These are phyloP conservation scores for Jamesozyma gamospora DNA, from an alignment of 805 yeast genomes.

Conservation along the genomic window DNA sequence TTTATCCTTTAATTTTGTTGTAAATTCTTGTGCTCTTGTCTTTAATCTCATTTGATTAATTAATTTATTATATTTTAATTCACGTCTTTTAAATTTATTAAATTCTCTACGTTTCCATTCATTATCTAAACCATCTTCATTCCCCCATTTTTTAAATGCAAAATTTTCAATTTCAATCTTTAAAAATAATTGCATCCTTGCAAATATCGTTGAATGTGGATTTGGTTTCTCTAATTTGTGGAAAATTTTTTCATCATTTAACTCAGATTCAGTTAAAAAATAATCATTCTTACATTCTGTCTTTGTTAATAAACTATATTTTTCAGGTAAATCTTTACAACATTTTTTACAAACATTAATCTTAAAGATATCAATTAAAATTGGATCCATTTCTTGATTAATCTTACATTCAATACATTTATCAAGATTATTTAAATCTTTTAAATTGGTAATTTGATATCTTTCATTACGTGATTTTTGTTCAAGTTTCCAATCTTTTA, in stretches of 20 bases:
- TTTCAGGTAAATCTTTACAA: slow-evolving; percentile 64
- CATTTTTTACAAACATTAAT: slow-evolving; percentile 76
- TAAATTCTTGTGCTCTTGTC: slow-evolving; percentile 85
- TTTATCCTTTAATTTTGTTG: slow-evolving; percentile 55
- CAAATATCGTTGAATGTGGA: slow-evolving; percentile 83
- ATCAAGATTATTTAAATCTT: slow-evolving; percentile 64
- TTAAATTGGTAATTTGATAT: slow-evolving; percentile 61
- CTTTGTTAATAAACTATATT: slow-evolving; percentile 82
- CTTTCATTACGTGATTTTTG: slow-evolving; percentile 44
- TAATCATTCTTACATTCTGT: slow-evolving; percentile 94
- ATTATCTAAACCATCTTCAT: slow-evolving; percentile 75
- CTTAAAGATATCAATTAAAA: slow-evolving; percentile 56
- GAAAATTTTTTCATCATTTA: slow-evolving; percentile 56
- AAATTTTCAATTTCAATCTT: slow-evolving; percentile 88
- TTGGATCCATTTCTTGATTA: slow-evolving; percentile 63
- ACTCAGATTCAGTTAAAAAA: slow-evolving; percentile 85
- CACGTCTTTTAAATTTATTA: slow-evolving; percentile 60
- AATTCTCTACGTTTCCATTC: slow-evolving; percentile 85
- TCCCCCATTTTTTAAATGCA: slow-evolving; percentile 93
- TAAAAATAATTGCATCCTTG: slow-evolving; percentile 85
- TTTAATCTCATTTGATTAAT: slow-evolving; percentile 80
- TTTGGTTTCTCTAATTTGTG: slow-evolving; percentile 82
- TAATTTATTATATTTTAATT: slow-evolving; percentile 67
- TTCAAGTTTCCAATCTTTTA: slow-evolving; percentile 50
- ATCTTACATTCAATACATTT: slow-evolving; percentile 77